Percentiles rank a stretch among this genome's conserved stretches.
Conservation (phyloP, 2,329 filamentous ascomycete species). For the Chaetomium strumarium region DNA sequence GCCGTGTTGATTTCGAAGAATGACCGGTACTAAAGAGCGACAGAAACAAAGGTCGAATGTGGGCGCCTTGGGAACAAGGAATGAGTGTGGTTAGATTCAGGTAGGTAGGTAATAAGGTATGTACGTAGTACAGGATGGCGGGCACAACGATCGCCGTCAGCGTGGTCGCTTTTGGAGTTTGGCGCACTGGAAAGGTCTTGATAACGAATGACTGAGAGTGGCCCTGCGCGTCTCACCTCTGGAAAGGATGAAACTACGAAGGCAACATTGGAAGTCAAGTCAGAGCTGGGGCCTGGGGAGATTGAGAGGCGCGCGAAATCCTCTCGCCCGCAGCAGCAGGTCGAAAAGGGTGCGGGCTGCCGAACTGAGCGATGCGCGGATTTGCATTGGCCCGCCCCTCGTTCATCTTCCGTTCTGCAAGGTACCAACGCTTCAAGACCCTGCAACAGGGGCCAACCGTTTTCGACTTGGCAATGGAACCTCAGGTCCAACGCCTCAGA, state of each 20-base stretch:
- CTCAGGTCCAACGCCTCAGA: not conserved
- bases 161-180: no score
- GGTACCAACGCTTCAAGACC: conserved; percentile 6
- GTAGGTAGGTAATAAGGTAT: no score
- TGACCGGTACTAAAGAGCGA: conserved; percentile 1
- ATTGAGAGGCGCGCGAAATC: not conserved
- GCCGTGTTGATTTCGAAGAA: not conserved
- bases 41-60: not conserved
- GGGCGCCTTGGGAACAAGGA: not conserved
- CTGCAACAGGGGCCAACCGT: conserved; percentile 10
- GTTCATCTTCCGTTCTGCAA: conserved; percentile 8
- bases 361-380: conserved; percentile 2
- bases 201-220: conserved; percentile 9
- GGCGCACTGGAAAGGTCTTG: not conserved
- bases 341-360: conserved; percentile 7
- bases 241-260: conserved; percentile 15
- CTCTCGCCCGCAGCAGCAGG: not conserved
- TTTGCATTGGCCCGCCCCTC: conserved; percentile 14
- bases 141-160: conserved; percentile 1
- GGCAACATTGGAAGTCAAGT: conserved; percentile 5
- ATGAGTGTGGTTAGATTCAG: not conserved
- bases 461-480: not conserved
- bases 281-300: conserved; percentile 3
- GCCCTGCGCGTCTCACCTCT: conserved; percentile 16
- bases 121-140: not conserved